A percentile compares a stretch with the other conserved stretches of the same genome.
Evolutionary conservation across 768 basidiomycete genomes (phyloP).

Genomic region (Strobilomyces confusus): DNA sequence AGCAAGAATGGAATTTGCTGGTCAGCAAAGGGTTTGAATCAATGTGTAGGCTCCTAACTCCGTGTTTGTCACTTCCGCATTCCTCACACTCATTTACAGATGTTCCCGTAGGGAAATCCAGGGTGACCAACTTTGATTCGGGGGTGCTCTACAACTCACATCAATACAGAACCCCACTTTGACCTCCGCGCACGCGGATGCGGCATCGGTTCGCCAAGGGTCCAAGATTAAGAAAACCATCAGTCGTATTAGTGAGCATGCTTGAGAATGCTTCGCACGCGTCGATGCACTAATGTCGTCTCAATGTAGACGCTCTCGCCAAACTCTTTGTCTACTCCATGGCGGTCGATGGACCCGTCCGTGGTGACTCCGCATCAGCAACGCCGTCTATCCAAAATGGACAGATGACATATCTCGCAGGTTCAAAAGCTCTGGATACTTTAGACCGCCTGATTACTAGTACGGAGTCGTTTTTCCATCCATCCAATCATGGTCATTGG

Average conservation of each 20-base stretch:
- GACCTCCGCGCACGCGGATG: conserved; percentile 70
- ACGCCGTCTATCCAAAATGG: conserved; percentile 64
- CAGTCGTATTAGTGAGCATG: conserved; percentile 52
- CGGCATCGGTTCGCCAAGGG: conserved; percentile 49
- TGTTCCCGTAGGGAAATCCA: conserved; percentile 56
- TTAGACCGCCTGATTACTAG: conserved; percentile 86
- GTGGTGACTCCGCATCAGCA: conserved; percentile 40
- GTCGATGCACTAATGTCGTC: neutral
- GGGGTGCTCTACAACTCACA: neutral
- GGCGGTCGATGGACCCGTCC: conserved; percentile 70
- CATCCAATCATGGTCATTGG: conserved; percentile 88
- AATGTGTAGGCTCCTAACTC: conserved; percentile 51
- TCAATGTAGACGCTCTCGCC: conserved; percentile 62
- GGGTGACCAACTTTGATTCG: conserved; percentile 38
- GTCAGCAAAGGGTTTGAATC: conserved; percentile 79
- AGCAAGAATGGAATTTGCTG: conserved; percentile 78
- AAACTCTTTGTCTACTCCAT: conserved; percentile 88
- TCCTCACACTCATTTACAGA: conserved; percentile 27
- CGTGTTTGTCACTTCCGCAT: conserved; percentile 30
- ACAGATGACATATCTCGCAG: conserved; percentile 62
- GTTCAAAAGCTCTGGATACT: conserved; percentile 84
- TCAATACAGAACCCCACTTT: conserved; percentile 51
- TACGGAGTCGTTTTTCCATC: conserved; percentile 94
- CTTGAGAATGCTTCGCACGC: neutral
- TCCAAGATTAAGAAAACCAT: conserved; percentile 66